phyloP scores from a whole-genome alignment of 1,139 yeast species.

The Debaryomyces udenii region DNA sequence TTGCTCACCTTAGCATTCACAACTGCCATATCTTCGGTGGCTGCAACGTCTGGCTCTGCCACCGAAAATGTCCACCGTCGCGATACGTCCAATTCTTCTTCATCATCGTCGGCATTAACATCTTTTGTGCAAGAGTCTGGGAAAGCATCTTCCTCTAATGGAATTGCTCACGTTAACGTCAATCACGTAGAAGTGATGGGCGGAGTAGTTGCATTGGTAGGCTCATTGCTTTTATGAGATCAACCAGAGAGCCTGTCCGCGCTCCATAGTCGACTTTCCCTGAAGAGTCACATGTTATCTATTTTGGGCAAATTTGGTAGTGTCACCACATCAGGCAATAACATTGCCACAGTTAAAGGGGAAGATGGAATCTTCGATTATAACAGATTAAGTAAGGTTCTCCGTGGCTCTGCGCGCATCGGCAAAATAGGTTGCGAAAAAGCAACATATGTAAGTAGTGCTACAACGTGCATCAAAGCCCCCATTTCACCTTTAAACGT shows the following conservation, averaged over 20 bases:
- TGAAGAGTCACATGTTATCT: no score
- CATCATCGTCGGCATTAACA: neutral
- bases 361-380: neutral
- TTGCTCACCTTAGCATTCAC: neutral
- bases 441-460: neutral
- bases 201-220: constrained; percentile 1
- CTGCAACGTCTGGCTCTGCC: neutral
- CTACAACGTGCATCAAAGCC: constrained; percentile 7
- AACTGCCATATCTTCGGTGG: neutral
- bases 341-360: no score
- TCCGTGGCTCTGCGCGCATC: no score
- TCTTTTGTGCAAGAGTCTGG: constrained; percentile 4
- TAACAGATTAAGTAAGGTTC: neutral
- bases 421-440: constrained; percentile 9
- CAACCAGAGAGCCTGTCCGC: no score
- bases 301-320: no score
- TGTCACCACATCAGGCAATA: no score
- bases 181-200: neutral
- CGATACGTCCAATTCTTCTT: neutral
- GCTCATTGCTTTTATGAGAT: neutral
- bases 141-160: neutral
- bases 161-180: neutral
- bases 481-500: neutral
- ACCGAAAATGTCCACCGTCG: no score
- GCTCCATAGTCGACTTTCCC: no score